phyloP scores from a whole-genome alignment of 352 stramenopile species.

The Blastocystis sp. region DNA sequence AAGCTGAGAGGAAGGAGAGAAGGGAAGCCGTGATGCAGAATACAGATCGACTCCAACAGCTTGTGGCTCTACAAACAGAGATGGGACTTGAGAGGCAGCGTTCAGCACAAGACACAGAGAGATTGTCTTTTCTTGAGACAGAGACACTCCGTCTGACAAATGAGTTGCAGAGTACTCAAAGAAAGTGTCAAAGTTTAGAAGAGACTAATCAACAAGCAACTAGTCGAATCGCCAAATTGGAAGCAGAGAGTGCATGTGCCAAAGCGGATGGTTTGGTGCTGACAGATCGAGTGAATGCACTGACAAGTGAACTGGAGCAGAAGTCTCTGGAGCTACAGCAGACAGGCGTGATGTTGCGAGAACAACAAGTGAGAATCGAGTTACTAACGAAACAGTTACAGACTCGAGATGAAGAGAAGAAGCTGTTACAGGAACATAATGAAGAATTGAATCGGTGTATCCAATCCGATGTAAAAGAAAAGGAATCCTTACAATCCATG shows the following conservation, averaged over 20 bases:
- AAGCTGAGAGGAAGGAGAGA: not conserved
- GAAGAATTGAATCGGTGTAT: not conserved
- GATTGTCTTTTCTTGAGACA: not conserved
- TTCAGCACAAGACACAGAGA: not conserved
- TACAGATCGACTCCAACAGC: constrained; percentile 31
- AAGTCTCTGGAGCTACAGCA: not conserved
- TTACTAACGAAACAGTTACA: not conserved
- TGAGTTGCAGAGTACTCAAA: not conserved
- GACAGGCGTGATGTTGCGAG: not conserved
- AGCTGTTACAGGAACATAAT: not conserved
- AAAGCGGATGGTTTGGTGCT: not conserved
- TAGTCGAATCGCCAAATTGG: no score
- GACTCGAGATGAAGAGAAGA: not conserved
- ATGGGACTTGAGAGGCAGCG: not conserved
- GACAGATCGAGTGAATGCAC: not conserved
- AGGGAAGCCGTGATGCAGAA: not conserved
- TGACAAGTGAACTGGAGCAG: constrained; percentile 11
- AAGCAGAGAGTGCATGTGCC: no score
- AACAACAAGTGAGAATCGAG: not conserved
- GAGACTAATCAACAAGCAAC: no score
- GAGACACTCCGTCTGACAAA: not conserved
- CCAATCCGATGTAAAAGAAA: no score
- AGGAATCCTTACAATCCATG: no score
- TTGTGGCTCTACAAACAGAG: constrained; percentile 13
- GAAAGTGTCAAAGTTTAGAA: no score